Conservation (phyloP, 2,329 filamentous ascomycete genomes). For the Raffaelea arxii region DNA sequence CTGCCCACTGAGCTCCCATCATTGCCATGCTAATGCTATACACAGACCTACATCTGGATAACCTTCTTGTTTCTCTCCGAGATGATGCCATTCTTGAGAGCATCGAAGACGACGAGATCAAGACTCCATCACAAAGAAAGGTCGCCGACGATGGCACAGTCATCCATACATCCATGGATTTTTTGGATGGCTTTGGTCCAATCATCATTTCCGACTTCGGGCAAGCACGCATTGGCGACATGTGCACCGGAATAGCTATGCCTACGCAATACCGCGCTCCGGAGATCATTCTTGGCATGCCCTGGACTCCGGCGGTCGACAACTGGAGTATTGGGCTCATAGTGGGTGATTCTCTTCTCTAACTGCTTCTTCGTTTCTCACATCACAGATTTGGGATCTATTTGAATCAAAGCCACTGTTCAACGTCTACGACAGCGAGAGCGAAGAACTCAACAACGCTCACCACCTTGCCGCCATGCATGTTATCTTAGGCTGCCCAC, state of each 20-base stretch:
- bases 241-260: constrained; percentile 15
- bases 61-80: constrained; percentile 22
- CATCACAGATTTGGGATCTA: constrained; percentile 17
- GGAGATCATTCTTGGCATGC: constrained; percentile 26
- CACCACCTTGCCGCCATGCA: constrained; percentile 20
- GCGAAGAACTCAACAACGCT: constrained; percentile 16
- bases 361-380: not conserved
- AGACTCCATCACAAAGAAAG: not conserved
- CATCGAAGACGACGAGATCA: not conserved
- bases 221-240: constrained; percentile 21
- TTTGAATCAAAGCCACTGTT: constrained; percentile 16
- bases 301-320: constrained; percentile 24
- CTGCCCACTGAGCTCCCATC: constrained; percentile 4
- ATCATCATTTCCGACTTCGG: constrained; percentile 25
- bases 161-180: constrained; percentile 23
- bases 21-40: constrained; percentile 16
- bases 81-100: not conserved
- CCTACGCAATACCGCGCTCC: constrained; percentile 22
- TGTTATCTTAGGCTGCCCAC: constrained; percentile 18
- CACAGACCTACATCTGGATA: constrained; percentile 24
- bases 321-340: constrained; percentile 25
- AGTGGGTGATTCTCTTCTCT: no score
- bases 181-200: constrained; percentile 18
- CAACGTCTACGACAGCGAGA: constrained; percentile 7
- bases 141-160: constrained; percentile 2